Conservation (phyloP, 2,329 filamentous ascomycete genomes). For the Colletotrichum australisinense region DNA sequence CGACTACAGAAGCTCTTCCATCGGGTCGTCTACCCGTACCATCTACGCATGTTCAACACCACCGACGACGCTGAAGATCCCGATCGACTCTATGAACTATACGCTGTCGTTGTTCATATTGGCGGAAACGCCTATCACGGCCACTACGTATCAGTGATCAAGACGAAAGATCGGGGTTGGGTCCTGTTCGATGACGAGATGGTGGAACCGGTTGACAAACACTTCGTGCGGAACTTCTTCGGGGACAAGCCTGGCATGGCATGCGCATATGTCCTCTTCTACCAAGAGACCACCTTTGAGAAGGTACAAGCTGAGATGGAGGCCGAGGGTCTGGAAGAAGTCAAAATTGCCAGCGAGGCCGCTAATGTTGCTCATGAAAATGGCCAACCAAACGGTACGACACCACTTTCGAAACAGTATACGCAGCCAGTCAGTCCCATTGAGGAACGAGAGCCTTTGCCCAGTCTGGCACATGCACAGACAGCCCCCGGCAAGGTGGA, state of each 20-base stretch:
- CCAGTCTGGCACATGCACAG: constrained; percentile 72
- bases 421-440: constrained; percentile 60
- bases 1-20: constrained; percentile 96
- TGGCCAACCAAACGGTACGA: constrained; percentile 53
- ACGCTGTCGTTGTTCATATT: constrained; percentile 97
- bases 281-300: constrained; percentile 86
- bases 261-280: constrained; percentile 97
- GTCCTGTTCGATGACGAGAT: constrained; percentile 97
- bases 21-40: constrained; percentile 95
- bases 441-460: constrained; percentile 63
- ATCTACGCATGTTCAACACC: constrained; percentile 96
- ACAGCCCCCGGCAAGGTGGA: constrained; percentile 65
- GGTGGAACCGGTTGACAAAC: constrained; percentile 97
- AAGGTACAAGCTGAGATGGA: constrained; percentile 83
- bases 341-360: constrained; percentile 65
- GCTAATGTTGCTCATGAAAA: constrained; percentile 66
- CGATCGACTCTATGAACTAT: constrained; percentile 94
- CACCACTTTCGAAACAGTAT: constrained; percentile 60
- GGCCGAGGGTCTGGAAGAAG: constrained; percentile 77
- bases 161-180: constrained; percentile 96
- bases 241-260: constrained; percentile 91
- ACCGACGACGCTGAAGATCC: constrained; percentile 95
- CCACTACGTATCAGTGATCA: constrained; percentile 97
- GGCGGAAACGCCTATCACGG: constrained; percentile 97
- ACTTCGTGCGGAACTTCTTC: constrained; percentile 97